These are phyloP conservation scores for Amanita pseudoporphyria DNA, from an alignment of 768 basidiomycete genomes.

Conservation along the genomic window DNA sequence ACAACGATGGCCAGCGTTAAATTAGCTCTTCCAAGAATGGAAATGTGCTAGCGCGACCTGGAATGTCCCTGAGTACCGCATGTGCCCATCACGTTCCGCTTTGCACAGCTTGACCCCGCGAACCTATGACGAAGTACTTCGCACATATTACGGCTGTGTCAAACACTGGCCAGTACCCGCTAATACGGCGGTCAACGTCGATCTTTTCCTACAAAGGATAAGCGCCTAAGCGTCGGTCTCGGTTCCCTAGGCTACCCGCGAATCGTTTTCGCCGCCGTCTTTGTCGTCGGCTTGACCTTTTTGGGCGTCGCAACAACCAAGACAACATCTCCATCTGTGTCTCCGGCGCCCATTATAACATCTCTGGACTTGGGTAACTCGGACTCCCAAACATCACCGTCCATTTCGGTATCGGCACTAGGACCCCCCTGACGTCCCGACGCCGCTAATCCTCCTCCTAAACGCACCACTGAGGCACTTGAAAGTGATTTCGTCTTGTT, in stretches of 20 bases:
- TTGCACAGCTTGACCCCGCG: too few species aligned
- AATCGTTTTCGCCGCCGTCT: neutral
- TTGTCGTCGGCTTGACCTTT: conserved; percentile 3
- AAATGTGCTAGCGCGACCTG: neutral
- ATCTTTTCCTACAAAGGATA: too few species aligned
- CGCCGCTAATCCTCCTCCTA: neutral
- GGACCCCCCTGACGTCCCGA: neutral
- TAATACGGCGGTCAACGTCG: too few species aligned
- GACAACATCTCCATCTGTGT: neutral
- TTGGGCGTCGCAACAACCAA: conserved; percentile 5
- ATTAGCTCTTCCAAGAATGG: neutral
- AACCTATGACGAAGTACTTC: too few species aligned
- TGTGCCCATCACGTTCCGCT: too few species aligned
- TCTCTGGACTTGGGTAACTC: conserved; percentile 3
- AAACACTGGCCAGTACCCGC: too few species aligned
- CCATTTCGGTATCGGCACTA: neutral
- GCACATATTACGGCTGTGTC: too few species aligned
- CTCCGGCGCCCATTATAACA: neutral
- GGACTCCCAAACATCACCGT: conserved; percentile 2
- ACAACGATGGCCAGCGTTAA: neutral
- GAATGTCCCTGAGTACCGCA: too few species aligned
- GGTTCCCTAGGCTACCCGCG: too few species aligned
- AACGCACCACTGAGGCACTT: neutral
- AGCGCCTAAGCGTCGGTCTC: too few species aligned
- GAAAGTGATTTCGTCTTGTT: neutral